Evolutionary conservation across 495 filamentous ascomycete species (phyloP).

Genomic region (Aspergillus sparsus): DNA sequence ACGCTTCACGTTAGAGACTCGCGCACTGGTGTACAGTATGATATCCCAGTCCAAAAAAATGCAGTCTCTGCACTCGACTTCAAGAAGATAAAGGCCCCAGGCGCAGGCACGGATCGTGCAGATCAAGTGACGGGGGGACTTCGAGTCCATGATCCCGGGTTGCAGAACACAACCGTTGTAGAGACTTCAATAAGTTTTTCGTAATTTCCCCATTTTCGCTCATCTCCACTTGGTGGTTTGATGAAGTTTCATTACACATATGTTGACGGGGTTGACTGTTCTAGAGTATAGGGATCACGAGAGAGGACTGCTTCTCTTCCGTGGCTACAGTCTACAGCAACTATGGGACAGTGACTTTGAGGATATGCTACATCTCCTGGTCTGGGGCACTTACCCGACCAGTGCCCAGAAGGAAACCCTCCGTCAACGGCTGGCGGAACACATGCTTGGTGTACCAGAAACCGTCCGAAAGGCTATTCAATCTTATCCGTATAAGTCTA

Average conservation of each 20-base stretch:
- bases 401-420: slow-evolving; percentile 24
- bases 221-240: neutral
- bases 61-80: slow-evolving; percentile 50
- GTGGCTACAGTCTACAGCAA: slow-evolving; percentile 36
- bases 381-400: slow-evolving; percentile 37
- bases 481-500: slow-evolving; percentile 31
- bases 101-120: slow-evolving; percentile 20
- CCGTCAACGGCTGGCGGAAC: slow-evolving; percentile 24
- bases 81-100: slow-evolving; percentile 43
- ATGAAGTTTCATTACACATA: too few relatives aligned
- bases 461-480: slow-evolving; percentile 30
- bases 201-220: slow-evolving; percentile 30
- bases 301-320: slow-evolving; percentile 31
- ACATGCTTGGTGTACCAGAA: slow-evolving; percentile 33
- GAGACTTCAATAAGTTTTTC: slow-evolving; percentile 54
- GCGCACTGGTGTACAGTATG: slow-evolving; percentile 50
- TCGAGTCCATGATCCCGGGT: slow-evolving; percentile 54
- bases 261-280: neutral
- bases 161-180: slow-evolving; percentile 55
- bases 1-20: slow-evolving; percentile 47
- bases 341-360: slow-evolving; percentile 42
- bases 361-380: slow-evolving; percentile 39
- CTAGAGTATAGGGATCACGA: slow-evolving; percentile 32
- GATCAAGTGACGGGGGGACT: slow-evolving; percentile 40
- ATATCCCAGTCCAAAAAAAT: slow-evolving; percentile 54